Evolutionary conservation across 441 rosid species (phyloP).

Genomic region (Metrosideros polymorpha): DNA sequence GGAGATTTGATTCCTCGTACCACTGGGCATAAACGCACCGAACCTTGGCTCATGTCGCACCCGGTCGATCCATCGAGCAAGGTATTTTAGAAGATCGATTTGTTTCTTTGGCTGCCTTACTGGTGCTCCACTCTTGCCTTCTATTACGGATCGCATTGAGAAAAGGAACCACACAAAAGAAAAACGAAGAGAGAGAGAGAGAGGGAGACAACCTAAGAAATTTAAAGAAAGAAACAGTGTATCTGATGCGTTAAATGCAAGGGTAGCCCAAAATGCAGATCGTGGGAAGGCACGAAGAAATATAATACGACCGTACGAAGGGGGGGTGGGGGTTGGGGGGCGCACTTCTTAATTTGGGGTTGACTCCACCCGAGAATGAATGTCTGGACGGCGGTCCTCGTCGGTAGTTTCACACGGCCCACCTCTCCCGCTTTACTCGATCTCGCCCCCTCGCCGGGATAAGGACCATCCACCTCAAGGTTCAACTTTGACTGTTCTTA

Average conservation of each 20-base stretch:
- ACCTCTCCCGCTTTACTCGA: neutral
- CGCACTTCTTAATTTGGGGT: neutral
- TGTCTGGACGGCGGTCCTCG: neutral
- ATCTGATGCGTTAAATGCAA: neutral
- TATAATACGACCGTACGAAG: neutral
- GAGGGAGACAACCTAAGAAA: neutral
- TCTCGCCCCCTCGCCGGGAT: neutral
- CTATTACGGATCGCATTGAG: neutral
- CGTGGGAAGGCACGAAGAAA: neutral
- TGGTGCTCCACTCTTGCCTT: neutral
- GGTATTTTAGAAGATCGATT: neutral
- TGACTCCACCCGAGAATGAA: neutral
- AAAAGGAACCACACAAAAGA: neutral
- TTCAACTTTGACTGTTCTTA: neutral
- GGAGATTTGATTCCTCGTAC: too few relatives aligned
- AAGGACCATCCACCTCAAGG: neutral
- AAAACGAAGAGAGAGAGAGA: neutral
- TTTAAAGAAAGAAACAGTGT: neutral
- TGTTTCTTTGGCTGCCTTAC: neutral
- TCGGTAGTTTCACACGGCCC: neutral
- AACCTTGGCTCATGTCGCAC: neutral
- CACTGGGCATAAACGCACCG: neutral
- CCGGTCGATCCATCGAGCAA: neutral
- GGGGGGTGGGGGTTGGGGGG: neutral
- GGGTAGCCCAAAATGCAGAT: neutral